Percentiles rank a stretch among this genome's conserved stretches.
Evolutionary conservation across 129 eudicot species (phyloP).

Genomic region (Centaurea solstitialis): DNA sequence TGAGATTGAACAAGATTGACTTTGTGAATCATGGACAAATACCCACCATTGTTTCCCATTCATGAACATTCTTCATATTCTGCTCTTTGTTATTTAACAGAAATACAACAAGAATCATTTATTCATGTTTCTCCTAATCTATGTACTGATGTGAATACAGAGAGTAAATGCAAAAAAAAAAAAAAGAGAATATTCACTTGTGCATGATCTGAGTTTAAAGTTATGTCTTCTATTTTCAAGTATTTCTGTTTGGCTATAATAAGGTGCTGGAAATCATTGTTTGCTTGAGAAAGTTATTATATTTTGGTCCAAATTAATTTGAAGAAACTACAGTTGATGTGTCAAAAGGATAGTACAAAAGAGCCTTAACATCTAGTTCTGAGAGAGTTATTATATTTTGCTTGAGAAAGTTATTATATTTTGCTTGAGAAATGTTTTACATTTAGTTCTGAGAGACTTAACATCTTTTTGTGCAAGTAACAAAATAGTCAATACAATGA

Average conservation of each 20-base stretch:
- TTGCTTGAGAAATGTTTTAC: not conserved
- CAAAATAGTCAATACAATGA: not conserved
- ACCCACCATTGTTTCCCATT: slow-evolving; percentile 44
- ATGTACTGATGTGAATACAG: not conserved
- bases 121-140: not conserved
- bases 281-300: too few relatives aligned
- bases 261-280: too few relatives aligned
- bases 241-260: too few relatives aligned
- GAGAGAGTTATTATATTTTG: too few relatives aligned
- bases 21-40: slow-evolving; percentile 70
- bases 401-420: too few relatives aligned
- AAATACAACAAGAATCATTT: not conserved
- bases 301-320: too few relatives aligned
- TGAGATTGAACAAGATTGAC: slow-evolving; percentile 70
- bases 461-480: not conserved
- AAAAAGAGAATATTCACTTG: not conserved
- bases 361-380: too few relatives aligned
- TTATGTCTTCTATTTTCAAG: not conserved
- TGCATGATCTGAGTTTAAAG: not conserved
- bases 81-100: slow-evolving; percentile 7
- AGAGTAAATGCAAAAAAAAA: not conserved
- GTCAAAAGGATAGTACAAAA: too few relatives aligned
- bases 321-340: too few relatives aligned
- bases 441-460: not conserved
- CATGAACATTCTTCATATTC: slow-evolving; percentile 14